Percentiles rank a stretch among this genome's conserved stretches.
phyloP scores from a whole-genome alignment of 441 rosid species.

The Eutrema salsugineum region DNA sequence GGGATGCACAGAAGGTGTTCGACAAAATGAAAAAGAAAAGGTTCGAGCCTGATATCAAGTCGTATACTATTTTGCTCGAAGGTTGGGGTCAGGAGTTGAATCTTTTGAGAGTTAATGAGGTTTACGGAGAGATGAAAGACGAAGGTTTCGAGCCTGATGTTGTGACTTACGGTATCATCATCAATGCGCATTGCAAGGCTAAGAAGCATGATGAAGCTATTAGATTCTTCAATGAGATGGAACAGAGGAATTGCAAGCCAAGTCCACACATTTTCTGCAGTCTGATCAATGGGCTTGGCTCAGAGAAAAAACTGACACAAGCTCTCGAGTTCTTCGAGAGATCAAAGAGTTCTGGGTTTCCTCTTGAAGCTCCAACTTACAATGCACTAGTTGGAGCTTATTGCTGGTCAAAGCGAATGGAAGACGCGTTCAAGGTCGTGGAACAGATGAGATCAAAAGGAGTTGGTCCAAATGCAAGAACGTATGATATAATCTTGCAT shows the following conservation, averaged over 20 bases:
- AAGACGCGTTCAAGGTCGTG: constrained; percentile 49
- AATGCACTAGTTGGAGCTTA: constrained; percentile 80
- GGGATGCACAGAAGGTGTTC: constrained; percentile 71
- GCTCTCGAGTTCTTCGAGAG: constrained; percentile 55
- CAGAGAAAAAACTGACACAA: constrained; percentile 53
- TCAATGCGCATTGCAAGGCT: constrained; percentile 67
- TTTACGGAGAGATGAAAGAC: constrained; percentile 64
- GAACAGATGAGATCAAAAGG: constrained; percentile 64
- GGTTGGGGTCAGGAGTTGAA: constrained; percentile 84
- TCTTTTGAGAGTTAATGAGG: constrained; percentile 59
- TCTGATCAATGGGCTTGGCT: constrained; percentile 74
- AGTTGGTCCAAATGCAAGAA: constrained; percentile 67
- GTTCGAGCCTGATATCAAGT: constrained; percentile 61
- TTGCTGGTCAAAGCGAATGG: constrained; percentile 55
- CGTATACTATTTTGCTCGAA: constrained; percentile 70
- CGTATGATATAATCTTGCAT: constrained; percentile 75
- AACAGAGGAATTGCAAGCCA: constrained; percentile 51
- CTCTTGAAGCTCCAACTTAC: constrained; percentile 67
- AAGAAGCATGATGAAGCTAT: constrained; percentile 56
- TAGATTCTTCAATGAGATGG: constrained; percentile 55
- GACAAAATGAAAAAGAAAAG: constrained; percentile 71
- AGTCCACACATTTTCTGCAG: constrained; percentile 77
- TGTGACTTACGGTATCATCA: constrained; percentile 69
- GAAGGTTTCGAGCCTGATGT: constrained; percentile 81
- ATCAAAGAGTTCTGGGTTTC: constrained; percentile 57